phyloP scores from a whole-genome alignment of 805 yeast species.

The Suhomyces sp. region DNA sequence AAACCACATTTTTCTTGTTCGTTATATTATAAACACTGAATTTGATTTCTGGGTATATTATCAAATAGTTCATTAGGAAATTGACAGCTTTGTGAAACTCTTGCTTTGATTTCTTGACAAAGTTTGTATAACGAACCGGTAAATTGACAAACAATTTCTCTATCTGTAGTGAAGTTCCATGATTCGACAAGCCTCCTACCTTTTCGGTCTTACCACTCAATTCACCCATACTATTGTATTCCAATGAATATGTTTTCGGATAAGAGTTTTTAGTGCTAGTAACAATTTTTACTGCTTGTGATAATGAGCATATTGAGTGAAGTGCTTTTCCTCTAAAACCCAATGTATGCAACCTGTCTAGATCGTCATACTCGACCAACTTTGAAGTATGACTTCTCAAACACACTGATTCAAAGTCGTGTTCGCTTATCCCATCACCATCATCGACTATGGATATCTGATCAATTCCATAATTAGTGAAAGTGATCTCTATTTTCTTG shows the following conservation, averaged over 20 bases:
- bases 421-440: conserved; percentile 58
- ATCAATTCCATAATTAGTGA: conserved; percentile 72
- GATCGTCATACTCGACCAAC: conserved; percentile 52
- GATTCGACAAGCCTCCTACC: conserved; percentile 43
- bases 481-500: conserved; percentile 60
- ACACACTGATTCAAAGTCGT: conserved; percentile 55
- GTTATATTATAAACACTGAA: conserved; percentile 56
- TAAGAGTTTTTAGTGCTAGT: conserved; percentile 48
- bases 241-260: conserved; percentile 58
- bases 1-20: conserved; percentile 47
- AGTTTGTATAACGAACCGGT: conserved; percentile 81
- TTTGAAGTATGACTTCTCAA: conserved; percentile 69
- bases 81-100: conserved; percentile 71
- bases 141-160: conserved; percentile 59
- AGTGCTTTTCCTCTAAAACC: conserved; percentile 86
- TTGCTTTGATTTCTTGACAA: conserved; percentile 60
- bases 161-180: conserved; percentile 68
- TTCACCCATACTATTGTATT: conserved; percentile 54
- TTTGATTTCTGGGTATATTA: conserved; percentile 57
- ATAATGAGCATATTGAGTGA: conserved; percentile 61
- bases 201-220: conserved; percentile 33
- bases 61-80: conserved; percentile 63
- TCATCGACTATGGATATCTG: conserved; percentile 66
- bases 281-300: conserved; percentile 42
- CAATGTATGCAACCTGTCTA: conserved; percentile 47